These are phyloP conservation scores for Botryotinia convoluta DNA, from an alignment of 2,329 filamentous ascomycete species.

Conservation along the genomic window DNA sequence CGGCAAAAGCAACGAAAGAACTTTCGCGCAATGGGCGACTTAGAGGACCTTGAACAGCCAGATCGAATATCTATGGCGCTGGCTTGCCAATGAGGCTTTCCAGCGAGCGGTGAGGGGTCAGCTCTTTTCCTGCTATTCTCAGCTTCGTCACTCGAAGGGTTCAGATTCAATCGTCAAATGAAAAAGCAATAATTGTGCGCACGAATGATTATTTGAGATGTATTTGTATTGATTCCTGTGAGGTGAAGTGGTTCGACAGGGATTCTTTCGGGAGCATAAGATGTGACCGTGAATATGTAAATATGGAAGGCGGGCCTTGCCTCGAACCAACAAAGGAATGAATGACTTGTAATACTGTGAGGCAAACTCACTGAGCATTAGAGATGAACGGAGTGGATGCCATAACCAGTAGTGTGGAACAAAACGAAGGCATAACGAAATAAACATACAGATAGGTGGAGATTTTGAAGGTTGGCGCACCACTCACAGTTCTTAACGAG, in stretches of 20 bases:
- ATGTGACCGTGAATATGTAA: slow-evolving; percentile 19
- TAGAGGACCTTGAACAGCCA: slow-evolving; percentile 43
- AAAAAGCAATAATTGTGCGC: slow-evolving; percentile 29
- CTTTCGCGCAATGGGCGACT: slow-evolving; percentile 39
- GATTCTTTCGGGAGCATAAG: slow-evolving; percentile 26
- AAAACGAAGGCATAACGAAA: slow-evolving; percentile 24
- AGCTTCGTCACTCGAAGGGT: slow-evolving; percentile 26
- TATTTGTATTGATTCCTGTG: slow-evolving; percentile 32
- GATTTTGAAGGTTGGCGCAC: slow-evolving; percentile 28
- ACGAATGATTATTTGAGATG: slow-evolving; percentile 25
- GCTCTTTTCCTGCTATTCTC: slow-evolving; percentile 29
- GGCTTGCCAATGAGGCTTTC: slow-evolving; percentile 34
- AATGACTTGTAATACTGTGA: slow-evolving; percentile 22
- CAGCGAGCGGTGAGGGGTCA: slow-evolving; percentile 31
- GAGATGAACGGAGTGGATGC: slow-evolving; percentile 27
- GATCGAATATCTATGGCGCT: slow-evolving; percentile 36
- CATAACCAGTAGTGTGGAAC: slow-evolving; percentile 27
- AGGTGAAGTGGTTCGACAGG: slow-evolving; percentile 34
- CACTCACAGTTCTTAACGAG: slow-evolving; percentile 29
- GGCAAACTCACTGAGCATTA: slow-evolving; percentile 24
- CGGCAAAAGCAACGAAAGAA: slow-evolving; percentile 36
- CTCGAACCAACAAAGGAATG: slow-evolving; percentile 18
- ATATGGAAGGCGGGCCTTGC: slow-evolving; percentile 24
- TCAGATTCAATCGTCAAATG: slow-evolving; percentile 26
- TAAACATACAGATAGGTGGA: slow-evolving; percentile 28